Base-by-base conservation (phyloP, 2,329 filamentous ascomycete species). In the Alternaria sp. region DNA sequence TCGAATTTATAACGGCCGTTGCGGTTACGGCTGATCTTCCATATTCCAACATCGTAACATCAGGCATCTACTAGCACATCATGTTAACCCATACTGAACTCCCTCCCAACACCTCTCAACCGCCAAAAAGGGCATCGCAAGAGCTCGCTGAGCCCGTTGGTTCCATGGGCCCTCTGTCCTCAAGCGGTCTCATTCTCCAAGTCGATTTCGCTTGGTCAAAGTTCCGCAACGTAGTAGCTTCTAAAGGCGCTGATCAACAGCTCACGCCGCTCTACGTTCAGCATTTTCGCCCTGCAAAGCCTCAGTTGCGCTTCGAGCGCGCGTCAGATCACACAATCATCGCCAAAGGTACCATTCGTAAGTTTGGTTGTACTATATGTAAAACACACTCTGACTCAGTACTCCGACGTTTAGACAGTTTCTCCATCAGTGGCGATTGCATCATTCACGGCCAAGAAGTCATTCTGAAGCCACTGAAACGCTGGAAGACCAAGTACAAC, bases 161-260 rank as follows among this genome's bases (percentile, higher is more conserved):
- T 6, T 25, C 49, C 26, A 18, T 21, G 14, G 6, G 20, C 18
- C 49, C 49, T 23, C 49, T 23, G 2, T 37, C 58, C 26, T 2
- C 49, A 46, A 12, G 51, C 20, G 64, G 68, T 20, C 61, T 66
- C 3, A 60, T 49, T 3, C 69, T 72, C 20, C 63, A 66, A 55
- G 65, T 73, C 5, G 64, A 68, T 47, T 73, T 70, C 30, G 53
- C 61, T 3, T 72, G 70, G 70, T 62, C 59, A 47, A 70, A 70
- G 30, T 72, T 72, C 53, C 66, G 57, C 15, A 72, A 71, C 41
- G 46, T 49, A 14, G 56, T 72, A 33, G 63, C 57, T 56, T 60
- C 66, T 21, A 68, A 65, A 33, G 64, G 61, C 11, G 51, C 56
- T 50, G 46, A 58, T 10, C 45, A 46, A 37, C 47, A 55, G 3